phyloP scores from a whole-genome alignment of 2,329 filamentous ascomycete genomes.

The Tolypocladium ovalisporum region DNA sequence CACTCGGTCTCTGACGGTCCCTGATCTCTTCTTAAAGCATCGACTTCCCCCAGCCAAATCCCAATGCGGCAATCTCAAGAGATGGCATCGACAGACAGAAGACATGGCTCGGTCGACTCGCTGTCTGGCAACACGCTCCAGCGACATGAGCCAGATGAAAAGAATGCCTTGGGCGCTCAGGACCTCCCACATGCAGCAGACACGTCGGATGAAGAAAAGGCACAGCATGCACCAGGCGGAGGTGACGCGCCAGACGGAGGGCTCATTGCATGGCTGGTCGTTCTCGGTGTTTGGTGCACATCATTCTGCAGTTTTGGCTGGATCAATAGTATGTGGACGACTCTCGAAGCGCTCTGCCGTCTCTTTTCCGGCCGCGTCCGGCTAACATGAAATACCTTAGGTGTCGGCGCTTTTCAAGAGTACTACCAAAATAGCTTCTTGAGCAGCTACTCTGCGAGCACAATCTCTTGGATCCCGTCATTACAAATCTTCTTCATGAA shows the following conservation, averaged over 20 bases:
- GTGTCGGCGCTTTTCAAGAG: neutral
- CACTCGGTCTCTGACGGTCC: neutral
- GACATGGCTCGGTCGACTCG: neutral
- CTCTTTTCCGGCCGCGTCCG: neutral
- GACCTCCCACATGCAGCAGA: neutral
- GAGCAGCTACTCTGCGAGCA: constrained; percentile 31
- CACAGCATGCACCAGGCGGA: neutral
- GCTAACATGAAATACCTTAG: neutral
- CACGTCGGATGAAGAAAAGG: neutral
- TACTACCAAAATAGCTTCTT: neutral
- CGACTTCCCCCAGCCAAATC: no score
- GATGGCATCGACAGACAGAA: neutral
- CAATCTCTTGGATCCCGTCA: constrained; percentile 44
- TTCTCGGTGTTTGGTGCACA: neutral
- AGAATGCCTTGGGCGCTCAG: neutral
- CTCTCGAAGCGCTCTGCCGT: neutral
- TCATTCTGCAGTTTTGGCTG: neutral
- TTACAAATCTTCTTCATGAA: constrained; percentile 43
- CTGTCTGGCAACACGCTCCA: neutral
- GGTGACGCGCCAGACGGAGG: neutral
- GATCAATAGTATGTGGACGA: neutral
- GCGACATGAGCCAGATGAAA: neutral
- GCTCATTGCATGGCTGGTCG: neutral
- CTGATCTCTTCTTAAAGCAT: neutral
- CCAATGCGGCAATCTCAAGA: neutral